Evolutionary conservation across 352 stramenopile species (phyloP).

Genomic region (Pythium volutum): DNA sequence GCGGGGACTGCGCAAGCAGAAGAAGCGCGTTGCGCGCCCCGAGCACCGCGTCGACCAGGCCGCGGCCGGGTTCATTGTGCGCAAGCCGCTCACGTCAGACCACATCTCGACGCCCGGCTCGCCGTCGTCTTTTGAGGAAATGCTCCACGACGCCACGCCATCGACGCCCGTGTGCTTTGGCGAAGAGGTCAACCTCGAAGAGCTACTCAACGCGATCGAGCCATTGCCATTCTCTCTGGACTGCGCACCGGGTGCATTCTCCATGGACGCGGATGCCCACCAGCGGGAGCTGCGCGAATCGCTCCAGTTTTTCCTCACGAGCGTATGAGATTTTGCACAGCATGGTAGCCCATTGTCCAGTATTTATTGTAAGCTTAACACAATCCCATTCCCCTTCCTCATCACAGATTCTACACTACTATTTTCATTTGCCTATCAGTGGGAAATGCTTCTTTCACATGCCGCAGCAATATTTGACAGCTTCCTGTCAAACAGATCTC

Average conservation of each 20-base stretch:
- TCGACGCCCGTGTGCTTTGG: not conserved
- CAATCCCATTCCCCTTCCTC: not conserved
- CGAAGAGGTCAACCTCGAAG: constrained; percentile 19
- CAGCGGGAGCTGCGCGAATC: constrained; percentile 33
- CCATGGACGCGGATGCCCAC: constrained; percentile 40
- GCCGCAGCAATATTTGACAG: too few relatives aligned
- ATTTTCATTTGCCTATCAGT: not conserved
- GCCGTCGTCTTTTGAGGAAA: constrained; percentile 20
- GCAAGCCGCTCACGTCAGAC: constrained; percentile 14
- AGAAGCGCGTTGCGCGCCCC: constrained; percentile 72
- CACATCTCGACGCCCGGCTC: constrained; percentile 5
- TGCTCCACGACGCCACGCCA: constrained; percentile 12
- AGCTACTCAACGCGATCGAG: constrained; percentile 26
- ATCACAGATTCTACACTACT: not conserved
- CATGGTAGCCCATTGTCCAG: not conserved
- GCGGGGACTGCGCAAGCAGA: constrained; percentile 78
- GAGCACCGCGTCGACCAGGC: constrained; percentile 74
- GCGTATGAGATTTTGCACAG: constrained; percentile 5
- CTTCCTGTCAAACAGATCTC: too few relatives aligned
- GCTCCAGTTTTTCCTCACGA: constrained; percentile 22
- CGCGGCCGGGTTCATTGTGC: constrained; percentile 61
- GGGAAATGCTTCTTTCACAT: too few relatives aligned
- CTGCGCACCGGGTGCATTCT: constrained; percentile 12
- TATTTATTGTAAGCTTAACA: constrained; percentile 18
- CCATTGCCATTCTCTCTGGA: constrained; percentile 44